Conservation (phyloP, 257 asterid species). For the Solanum clarkiae region DNA sequence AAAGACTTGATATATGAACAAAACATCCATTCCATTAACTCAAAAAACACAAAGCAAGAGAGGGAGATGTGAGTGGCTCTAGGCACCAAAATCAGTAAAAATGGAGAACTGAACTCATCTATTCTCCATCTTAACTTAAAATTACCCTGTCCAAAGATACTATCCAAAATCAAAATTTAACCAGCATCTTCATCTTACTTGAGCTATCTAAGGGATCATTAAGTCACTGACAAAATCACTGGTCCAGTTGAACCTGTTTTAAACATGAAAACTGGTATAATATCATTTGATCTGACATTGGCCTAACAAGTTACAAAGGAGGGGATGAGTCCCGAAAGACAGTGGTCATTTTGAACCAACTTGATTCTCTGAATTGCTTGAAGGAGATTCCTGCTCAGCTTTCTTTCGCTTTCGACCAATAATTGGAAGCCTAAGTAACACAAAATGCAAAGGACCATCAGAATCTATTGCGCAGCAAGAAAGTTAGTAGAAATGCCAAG, state of each 20-base stretch:
- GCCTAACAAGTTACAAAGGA: neutral
- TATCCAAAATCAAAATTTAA: neutral
- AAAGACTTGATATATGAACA: neutral
- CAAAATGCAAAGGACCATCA: neutral
- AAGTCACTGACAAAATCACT: neutral
- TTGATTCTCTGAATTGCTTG: slow-evolving; percentile 11
- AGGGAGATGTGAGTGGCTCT: neutral
- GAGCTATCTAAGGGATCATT: neutral
- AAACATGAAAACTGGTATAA: neutral
- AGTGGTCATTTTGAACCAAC: neutral
- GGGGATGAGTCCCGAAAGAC: neutral
- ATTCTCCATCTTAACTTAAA: neutral
- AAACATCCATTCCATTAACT: neutral
- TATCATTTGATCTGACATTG: neutral
- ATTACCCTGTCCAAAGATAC: neutral
- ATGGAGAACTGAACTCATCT: neutral
- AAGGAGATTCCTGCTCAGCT: slow-evolving; percentile 25
- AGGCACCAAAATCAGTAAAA: neutral
- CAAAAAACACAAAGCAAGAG: neutral
- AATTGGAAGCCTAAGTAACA: slow-evolving; percentile 35
- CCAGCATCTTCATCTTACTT: neutral
- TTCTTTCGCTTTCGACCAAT: slow-evolving; percentile 27
- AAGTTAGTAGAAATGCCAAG: neutral
- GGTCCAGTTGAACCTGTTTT: neutral
- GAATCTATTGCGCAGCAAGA: neutral